A percentile compares a stretch with the other conserved stretches of the same genome.
phyloP scores from a whole-genome alignment of 2,329 filamentous ascomycete species.

The Ceratocystis alfenasii region DNA sequence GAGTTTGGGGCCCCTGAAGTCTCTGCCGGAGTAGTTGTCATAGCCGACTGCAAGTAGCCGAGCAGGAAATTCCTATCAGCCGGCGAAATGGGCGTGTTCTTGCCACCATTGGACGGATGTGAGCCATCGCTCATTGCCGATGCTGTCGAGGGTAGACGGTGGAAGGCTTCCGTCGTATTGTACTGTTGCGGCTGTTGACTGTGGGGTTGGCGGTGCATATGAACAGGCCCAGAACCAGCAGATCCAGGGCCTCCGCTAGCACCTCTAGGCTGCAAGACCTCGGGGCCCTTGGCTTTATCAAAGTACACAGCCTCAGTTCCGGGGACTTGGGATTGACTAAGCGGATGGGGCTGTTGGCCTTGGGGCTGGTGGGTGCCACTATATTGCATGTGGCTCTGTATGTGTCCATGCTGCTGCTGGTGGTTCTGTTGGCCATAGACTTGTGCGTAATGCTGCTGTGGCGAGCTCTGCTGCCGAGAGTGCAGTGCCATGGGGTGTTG shows the following conservation, averaged over 20 bases:
- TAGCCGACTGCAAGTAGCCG: conserved; percentile 54
- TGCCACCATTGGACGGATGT: conserved; percentile 33
- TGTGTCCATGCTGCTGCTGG: conserved; percentile 11
- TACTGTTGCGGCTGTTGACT: conserved; percentile 8
- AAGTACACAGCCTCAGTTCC: conserved; percentile 4
- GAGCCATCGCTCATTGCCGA: conserved; percentile 31
- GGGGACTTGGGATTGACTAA: conserved; percentile 20
- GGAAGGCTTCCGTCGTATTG: conserved; percentile 23
- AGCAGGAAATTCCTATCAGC: conserved; percentile 66
- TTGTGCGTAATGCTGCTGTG: conserved; percentile 18
- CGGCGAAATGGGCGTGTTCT: conserved; percentile 46
- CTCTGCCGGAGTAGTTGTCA: conserved; percentile 26
- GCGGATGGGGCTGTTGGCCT: conserved; percentile 17
- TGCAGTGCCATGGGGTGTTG: conserved; percentile 9
- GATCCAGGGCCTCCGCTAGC: background rate
- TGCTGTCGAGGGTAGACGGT: conserved; percentile 36
- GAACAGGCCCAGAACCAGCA: too few species aligned
- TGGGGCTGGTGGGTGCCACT: conserved; percentile 17
- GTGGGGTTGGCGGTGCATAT: background rate
- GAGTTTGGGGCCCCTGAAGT: conserved; percentile 23
- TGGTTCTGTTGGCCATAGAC: conserved; percentile 14
- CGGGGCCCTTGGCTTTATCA: background rate
- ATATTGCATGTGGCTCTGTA: conserved; percentile 12
- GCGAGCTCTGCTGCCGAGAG: conserved; percentile 14
- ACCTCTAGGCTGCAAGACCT: background rate